Evolutionary conservation across 2,329 filamentous ascomycete species (phyloP).

Genomic region (Talaromyces sp.): DNA sequence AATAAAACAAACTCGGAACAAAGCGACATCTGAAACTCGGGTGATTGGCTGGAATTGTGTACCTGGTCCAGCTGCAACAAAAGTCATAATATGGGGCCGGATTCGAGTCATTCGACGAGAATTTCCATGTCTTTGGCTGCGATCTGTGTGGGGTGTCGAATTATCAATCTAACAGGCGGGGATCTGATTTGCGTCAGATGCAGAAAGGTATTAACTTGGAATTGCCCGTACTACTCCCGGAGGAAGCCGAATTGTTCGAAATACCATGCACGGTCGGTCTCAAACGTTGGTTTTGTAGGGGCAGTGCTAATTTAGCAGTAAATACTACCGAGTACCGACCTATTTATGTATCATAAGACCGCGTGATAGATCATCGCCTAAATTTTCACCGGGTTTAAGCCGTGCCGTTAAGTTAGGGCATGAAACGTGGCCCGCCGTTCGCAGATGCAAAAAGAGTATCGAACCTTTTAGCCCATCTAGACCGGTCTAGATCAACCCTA

Average conservation of each 20-base stretch:
- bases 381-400: not conserved
- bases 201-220: too few relatives aligned
- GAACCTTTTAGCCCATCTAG: not conserved
- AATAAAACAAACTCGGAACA: too few relatives aligned
- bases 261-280: too few relatives aligned
- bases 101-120: too few relatives aligned
- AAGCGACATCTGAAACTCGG: not conserved
- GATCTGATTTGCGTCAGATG: too few relatives aligned
- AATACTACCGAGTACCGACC: too few relatives aligned
- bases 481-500: not conserved
- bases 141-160: constrained; percentile 2
- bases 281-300: too few relatives aligned
- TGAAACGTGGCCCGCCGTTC: not conserved
- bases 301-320: not conserved
- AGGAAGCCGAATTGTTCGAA: too few relatives aligned
- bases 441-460: not conserved
- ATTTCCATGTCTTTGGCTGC: not conserved
- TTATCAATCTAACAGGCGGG: too few relatives aligned
- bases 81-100: not conserved
- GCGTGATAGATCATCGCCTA: not conserved
- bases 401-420: not conserved
- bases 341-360: not conserved
- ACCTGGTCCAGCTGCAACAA: not conserved
- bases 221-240: too few relatives aligned
- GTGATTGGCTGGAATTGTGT: constrained; percentile 4